Conservation (phyloP, 805 yeast genomes). For the Schwanniomyces yamadae region DNA sequence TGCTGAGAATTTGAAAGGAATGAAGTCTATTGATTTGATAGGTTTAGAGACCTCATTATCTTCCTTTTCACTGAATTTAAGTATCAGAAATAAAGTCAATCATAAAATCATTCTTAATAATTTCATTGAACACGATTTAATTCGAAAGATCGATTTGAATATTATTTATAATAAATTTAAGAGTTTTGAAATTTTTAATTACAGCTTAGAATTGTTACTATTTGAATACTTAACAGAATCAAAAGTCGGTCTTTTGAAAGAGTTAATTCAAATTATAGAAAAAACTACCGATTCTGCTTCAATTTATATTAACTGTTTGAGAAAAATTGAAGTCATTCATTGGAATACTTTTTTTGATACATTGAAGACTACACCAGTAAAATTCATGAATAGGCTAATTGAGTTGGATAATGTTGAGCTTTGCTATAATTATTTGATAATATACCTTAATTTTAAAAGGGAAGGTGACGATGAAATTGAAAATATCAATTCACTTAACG, state of each 20-base stretch:
- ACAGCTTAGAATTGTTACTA: constrained; percentile 49
- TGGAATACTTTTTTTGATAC: constrained; percentile 51
- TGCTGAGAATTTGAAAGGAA: constrained; percentile 4
- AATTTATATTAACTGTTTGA: constrained; percentile 53
- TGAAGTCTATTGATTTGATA: constrained; percentile 37
- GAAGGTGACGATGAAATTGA: constrained; percentile 27
- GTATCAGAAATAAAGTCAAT: constrained; percentile 32
- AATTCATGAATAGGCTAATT: constrained; percentile 42
- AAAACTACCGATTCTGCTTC: constrained; percentile 18
- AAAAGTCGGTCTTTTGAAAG: constrained; percentile 11
- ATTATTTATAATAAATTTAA: constrained; percentile 36
- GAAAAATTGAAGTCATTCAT: constrained; percentile 56
- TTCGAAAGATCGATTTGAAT: constrained; percentile 22
- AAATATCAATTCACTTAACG: constrained; percentile 17
- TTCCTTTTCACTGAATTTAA: constrained; percentile 25
- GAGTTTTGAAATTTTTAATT: constrained; percentile 42
- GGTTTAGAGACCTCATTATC: constrained; percentile 40
- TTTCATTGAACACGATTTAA: constrained; percentile 48
- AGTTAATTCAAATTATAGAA: constrained; percentile 23
- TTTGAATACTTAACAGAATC: constrained; percentile 38
- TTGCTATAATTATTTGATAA: constrained; percentile 51
- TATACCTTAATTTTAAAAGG: constrained; percentile 50
- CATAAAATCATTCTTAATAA: constrained; percentile 46
- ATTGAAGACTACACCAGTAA: constrained; percentile 43
- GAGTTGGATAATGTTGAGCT: constrained; percentile 42